Evolutionary conservation across 148 eudicot genomes (phyloP).

Genomic region (Camellia sinensis): DNA sequence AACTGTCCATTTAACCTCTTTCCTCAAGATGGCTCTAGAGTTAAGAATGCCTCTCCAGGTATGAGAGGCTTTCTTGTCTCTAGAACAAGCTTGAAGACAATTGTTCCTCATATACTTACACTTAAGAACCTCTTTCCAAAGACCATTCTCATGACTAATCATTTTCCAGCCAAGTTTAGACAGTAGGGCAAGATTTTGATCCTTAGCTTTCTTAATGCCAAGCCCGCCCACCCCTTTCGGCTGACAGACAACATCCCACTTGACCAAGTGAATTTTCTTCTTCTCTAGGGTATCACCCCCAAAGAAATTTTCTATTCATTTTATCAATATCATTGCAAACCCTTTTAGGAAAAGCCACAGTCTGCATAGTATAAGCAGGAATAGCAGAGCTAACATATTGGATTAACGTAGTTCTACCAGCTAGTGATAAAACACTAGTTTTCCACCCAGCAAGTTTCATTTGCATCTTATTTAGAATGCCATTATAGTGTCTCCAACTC

Average conservation of each 20-base stretch:
- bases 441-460: neutral
- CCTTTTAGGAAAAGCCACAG: too few species aligned
- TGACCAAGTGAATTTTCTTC: too few species aligned
- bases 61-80: neutral
- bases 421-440: neutral
- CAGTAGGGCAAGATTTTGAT: neutral
- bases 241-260: too few species aligned
- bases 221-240: too few species aligned
- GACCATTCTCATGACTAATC: too few species aligned
- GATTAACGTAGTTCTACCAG: neutral
- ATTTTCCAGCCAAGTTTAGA: neutral
- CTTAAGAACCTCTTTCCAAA: too few species aligned
- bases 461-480: neutral
- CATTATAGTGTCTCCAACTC: neutral
- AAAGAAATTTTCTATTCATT: neutral
- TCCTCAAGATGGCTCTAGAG: neutral
- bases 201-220: neutral
- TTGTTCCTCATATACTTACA: too few species aligned
- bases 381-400: neutral
- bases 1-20: too few species aligned
- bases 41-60: neutral
- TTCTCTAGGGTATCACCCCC: neutral
- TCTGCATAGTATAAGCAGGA: too few species aligned
- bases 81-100: too few species aligned
- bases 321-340: neutral